Evolutionary conservation across 108 stramenopile genomes (phyloP), one percentile per base, ranked within the genome.

Genomic region (Cylindrotheca closterium): DNA sequence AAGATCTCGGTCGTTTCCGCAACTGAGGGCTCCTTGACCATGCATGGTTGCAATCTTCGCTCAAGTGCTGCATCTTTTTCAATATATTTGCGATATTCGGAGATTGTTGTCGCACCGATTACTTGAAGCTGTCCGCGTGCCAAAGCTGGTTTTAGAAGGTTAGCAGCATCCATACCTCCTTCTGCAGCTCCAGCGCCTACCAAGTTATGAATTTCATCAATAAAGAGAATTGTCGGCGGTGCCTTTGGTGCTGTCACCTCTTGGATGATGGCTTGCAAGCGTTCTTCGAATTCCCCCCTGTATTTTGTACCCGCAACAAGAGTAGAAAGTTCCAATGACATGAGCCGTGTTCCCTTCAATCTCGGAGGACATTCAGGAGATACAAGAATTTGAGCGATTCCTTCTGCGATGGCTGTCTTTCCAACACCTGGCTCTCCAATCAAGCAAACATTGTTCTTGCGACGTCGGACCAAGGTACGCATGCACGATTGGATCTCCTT

Each of bases 41-140:
- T 68, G 17, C 94, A 73, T 17, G 91, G 93, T 68, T 96, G 96
- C 34, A 96, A 73, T 24, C 96, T 82, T 24, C 96, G 75, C 56
- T 94, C 93, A 46, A 96, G 65, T 7, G 96, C 96, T 1, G 85
- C 86, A 79, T 96, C 96, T 68, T 94, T 94, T 73, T 93, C 93
- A 55, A 96, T 93, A 79, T 93, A 87, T 68, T 92, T 87, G 1
- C 92, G 75, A 73, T 96, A 94, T 74, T 96, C 96, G 7, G 83
- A 58, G 50, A 93, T 79, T 19, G 96, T 96, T 10, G 96, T 96
- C 22, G 96, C 96, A 8, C 93, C 96, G 53, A 96, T 92, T 46
- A 92, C 70, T 66, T 91, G 86, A 8, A 96, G 63, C 60, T 88
- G 76, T 0, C 91, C 88, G 19, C 96, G 69, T 8, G 93, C 84